Evolutionary conservation across 129 eudicot species (phyloP).

Genomic region (Ambrosia artemisiifolia): DNA sequence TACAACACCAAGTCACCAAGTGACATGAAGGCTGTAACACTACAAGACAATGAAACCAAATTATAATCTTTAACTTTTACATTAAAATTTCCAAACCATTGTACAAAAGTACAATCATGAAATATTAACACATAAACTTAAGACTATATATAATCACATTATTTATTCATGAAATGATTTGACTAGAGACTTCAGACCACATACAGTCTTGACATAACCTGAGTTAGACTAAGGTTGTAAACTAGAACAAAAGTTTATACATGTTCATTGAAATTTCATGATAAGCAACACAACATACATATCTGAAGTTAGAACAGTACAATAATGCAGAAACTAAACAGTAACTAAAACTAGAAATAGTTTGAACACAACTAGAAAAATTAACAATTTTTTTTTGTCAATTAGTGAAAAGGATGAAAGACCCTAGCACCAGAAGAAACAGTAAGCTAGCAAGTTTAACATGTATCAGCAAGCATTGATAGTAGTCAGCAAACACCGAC

Average conservation of each 20-base stretch:
- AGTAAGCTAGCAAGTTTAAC: constrained; percentile 10
- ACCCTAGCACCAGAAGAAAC: constrained; percentile 23
- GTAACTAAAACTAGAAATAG: neutral
- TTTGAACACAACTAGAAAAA: neutral
- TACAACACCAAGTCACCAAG: neutral
- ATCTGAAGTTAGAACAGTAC: neutral
- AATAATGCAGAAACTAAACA: constrained; percentile 17
- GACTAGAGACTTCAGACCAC: neutral
- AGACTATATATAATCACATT: neutral
- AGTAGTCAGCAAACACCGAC: constrained; percentile 24
- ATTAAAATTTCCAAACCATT: neutral
- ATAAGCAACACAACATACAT: constrained; percentile 5
- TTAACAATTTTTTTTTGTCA: too few relatives aligned
- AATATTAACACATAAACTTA: neutral
- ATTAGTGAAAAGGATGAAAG: constrained; percentile 7
- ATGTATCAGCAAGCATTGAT: neutral
- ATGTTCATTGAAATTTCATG: constrained; percentile 17
- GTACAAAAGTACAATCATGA: neutral
- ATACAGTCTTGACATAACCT: neutral
- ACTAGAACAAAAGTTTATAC: neutral
- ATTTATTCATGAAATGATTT: neutral
- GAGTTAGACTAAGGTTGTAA: neutral
- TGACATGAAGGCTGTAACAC: neutral
- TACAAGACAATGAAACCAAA: neutral
- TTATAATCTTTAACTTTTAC: neutral